Evolutionary conservation across 805 yeast species (phyloP).

Genomic region (Saccharomycopsis microspora): DNA sequence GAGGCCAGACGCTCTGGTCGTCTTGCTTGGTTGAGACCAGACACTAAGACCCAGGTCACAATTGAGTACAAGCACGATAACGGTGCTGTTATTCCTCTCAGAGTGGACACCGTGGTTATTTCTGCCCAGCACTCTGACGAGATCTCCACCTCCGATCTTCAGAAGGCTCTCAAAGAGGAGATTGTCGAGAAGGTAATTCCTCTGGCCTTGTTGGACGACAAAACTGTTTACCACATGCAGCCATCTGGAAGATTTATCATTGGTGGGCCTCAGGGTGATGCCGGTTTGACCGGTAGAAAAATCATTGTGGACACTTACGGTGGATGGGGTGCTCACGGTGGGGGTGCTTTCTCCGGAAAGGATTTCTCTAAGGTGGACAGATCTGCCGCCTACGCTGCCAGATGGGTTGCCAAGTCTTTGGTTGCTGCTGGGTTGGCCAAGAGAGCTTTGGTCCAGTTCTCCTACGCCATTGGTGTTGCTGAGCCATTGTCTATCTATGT

Average conservation of each 20-base stretch:
- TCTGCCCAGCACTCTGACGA: constrained; percentile 98
- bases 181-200: constrained; percentile 90
- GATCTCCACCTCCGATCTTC: constrained; percentile 86
- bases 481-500: constrained; percentile 97
- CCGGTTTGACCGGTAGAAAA: constrained; percentile 99
- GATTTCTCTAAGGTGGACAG: constrained; percentile 99
- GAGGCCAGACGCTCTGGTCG: constrained; percentile 95
- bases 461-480: constrained; percentile 99
- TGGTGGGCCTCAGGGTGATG: constrained; percentile 99
- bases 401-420: constrained; percentile 99
- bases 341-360: constrained; percentile 99
- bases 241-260: constrained; percentile 99
- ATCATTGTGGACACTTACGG: constrained; percentile 99
- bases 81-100: constrained; percentile 91
- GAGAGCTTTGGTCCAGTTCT: constrained; percentile 96
- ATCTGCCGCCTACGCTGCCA: constrained; percentile 99
- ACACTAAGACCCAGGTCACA: constrained; percentile 99
- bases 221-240: constrained; percentile 95
- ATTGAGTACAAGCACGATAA: constrained; percentile 88
- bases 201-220: constrained; percentile 79
- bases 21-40: constrained; percentile 96
- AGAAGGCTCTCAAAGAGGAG: constrained; percentile 66
- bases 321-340: constrained; percentile 99
- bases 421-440: constrained; percentile 90
- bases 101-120: constrained; percentile 96